Conservation (phyloP, 345 rosid genomes). For the Trapa incisa region DNA sequence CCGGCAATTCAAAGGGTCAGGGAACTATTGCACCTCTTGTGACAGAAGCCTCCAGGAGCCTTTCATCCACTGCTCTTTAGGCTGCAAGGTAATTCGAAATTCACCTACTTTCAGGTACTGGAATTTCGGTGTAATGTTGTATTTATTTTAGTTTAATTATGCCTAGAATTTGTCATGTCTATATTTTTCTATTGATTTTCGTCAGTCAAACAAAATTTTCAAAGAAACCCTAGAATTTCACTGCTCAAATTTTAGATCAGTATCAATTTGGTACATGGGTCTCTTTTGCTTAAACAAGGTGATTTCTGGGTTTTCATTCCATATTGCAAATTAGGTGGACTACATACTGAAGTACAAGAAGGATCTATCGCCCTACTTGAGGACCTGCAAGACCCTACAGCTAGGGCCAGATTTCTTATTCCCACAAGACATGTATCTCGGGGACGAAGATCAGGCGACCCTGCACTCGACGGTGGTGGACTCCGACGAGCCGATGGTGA, state of each 20-base stretch:
- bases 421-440: constrained; percentile 74
- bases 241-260: no score
- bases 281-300: neutral
- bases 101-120: no score
- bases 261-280: no score
- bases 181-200: no score
- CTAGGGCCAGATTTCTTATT: constrained; percentile 81
- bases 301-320: neutral
- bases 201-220: no score
- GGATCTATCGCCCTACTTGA: constrained; percentile 53
- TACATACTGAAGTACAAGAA: constrained; percentile 67
- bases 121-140: no score
- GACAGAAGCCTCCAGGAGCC: constrained; percentile 95
- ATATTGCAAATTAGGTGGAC: constrained; percentile 47
- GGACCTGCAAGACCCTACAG: constrained; percentile 51
- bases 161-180: no score
- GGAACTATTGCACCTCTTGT: constrained; percentile 82
- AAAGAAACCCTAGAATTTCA: no score
- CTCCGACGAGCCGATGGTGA: constrained; percentile 62
- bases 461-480: constrained; percentile 60
- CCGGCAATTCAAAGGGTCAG: constrained; percentile 86
- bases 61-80: constrained; percentile 82
- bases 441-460: constrained; percentile 32
- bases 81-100: constrained; percentile 58
- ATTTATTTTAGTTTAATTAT: no score